phyloP scores from a whole-genome alignment of 2,329 filamentous ascomycete species.

The Volutella citrinella region DNA sequence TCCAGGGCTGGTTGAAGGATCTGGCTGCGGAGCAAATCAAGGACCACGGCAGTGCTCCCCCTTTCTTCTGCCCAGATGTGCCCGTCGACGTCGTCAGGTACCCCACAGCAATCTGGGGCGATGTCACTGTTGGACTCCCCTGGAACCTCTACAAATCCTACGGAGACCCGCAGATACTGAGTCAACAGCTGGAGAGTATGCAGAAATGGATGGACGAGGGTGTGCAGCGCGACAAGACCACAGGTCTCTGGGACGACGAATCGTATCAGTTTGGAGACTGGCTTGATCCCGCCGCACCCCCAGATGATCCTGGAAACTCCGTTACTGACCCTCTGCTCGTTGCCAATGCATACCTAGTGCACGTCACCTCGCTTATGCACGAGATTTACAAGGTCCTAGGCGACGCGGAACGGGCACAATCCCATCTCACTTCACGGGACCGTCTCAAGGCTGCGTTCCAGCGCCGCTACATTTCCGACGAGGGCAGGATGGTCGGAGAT shows the following conservation, averaged over 20 bases:
- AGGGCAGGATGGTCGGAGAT: conserved; percentile 17
- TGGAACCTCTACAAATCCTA: conserved; percentile 36
- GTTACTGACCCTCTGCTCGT: conserved; percentile 40
- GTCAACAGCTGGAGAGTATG: conserved; percentile 34
- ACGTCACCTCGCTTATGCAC: conserved; percentile 36
- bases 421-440: conserved; percentile 7
- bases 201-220: conserved; percentile 33
- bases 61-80: conserved; percentile 1
- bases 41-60: background rate
- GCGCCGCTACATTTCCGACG: conserved; percentile 19
- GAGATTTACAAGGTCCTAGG: conserved; percentile 33
- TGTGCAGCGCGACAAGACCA: conserved; percentile 27
- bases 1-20: conserved; percentile 26
- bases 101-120: conserved; percentile 36
- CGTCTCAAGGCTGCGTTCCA: conserved; percentile 8
- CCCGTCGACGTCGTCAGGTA: background rate
- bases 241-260: conserved; percentile 36
- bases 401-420: conserved; percentile 11
- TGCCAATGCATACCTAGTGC: conserved; percentile 45
- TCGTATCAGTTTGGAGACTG: conserved; percentile 35
- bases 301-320: conserved; percentile 35
- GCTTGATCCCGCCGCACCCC: conserved; percentile 45
- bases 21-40: conserved; percentile 3
- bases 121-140: conserved; percentile 35
- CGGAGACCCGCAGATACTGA: conserved; percentile 33